Base-by-base conservation (phyloP, 192 early-diverging fungal genomes). In the Coemansia sp. region DNA sequence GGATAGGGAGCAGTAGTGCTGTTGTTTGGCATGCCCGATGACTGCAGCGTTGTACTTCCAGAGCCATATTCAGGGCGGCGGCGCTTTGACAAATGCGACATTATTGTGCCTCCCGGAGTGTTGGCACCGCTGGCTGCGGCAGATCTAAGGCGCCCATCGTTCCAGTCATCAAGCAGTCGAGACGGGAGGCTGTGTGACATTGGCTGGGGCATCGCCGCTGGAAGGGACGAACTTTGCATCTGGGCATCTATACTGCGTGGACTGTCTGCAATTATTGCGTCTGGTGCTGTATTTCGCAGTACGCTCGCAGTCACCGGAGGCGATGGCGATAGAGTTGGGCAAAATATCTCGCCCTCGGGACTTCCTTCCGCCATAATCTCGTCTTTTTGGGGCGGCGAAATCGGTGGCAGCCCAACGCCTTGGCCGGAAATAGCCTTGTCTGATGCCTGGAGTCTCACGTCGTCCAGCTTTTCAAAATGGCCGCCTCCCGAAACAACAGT, bases 301-400 rank as follows among this genome's bases (percentile, higher is more conserved):
- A 11, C 55, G 17, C 33, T 35, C 15, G 14, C n/a, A 19, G 55
- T 35, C 17, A 46, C 38, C n/a, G 70, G 74, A 32, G 79, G 79
- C 19, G 79, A 76, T 0, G 79, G 74, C 35, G 79, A 82, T 32
- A 76, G 65, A 6, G 75, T 69, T 22, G 79, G 79, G 23, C 70
- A 82, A 48, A 74, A 82, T 11, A 71, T 29, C 46, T 68, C 65
- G 52, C 57, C 66, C 10, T 69, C 64, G 3, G 74, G 74, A 13
- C 74, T 70, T 4, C 55, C 71, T 0, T 36, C 50, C 19, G 62
- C 19, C 70, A 71, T 73, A 9, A 50, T 41, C 8, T 42, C 61
- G 34, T 60, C 54, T 15, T 34, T 46, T 19, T 41, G 60, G 5
- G 43, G 41, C 13, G 59, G 25, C 11, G 25, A 19, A 9, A 66